Percentiles rank a stretch among this genome's conserved stretches.
phyloP scores from a whole-genome alignment of 164 flowering plant species.

The Aristolochia californica region DNA sequence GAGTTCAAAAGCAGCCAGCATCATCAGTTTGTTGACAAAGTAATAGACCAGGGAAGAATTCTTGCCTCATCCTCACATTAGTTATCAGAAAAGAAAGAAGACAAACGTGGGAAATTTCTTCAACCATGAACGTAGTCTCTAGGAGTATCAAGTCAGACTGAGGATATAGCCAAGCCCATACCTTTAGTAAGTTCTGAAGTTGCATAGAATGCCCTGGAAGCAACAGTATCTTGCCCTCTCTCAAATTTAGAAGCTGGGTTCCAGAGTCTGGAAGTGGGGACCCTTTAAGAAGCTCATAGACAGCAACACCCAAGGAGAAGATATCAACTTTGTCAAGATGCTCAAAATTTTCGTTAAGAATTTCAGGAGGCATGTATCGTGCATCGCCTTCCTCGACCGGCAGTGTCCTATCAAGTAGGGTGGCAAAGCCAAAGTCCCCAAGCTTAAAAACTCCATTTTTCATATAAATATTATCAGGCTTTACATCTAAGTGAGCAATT shows the following conservation, averaged over 20 bases:
- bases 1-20: neutral
- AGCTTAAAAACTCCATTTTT: conserved; percentile 80
- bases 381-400: conserved; percentile 97
- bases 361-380: conserved; percentile 93
- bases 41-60: neutral
- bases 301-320: conserved; percentile 75
- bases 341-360: conserved; percentile 74
- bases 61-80: neutral
- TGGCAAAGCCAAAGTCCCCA: conserved; percentile 97
- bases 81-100: neutral
- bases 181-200: conserved; percentile 84
- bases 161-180: conserved; percentile 10
- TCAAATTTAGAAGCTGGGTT: conserved; percentile 42
- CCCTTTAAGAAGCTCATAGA: conserved; percentile 70
- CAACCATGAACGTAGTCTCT: too few relatives aligned
- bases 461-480: conserved; percentile 92
- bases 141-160: too few relatives aligned
- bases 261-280: conserved; percentile 76
- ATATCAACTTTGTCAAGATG: conserved; percentile 84
- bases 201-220: conserved; percentile 84
- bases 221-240: conserved; percentile 72
- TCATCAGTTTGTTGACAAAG: neutral
- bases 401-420: conserved; percentile 56
- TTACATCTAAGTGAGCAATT: conserved; percentile 79
- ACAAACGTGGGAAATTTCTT: too few relatives aligned